Conservation (phyloP, 1,284 basidiomycete genomes). For the Fomes fomentarius region DNA sequence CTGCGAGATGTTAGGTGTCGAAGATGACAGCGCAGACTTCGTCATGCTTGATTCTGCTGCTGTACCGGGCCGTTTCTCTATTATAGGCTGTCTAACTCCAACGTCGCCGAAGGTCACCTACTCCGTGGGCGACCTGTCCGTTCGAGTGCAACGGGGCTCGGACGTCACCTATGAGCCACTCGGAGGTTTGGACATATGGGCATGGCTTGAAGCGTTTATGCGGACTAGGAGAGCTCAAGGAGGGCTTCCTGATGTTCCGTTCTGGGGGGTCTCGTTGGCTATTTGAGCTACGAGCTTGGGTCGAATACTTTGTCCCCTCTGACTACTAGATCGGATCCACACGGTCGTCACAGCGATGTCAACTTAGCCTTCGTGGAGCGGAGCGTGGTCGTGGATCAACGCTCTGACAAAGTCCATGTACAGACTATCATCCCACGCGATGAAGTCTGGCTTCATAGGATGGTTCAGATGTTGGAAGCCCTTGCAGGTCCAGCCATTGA, state of each 20-base stretch:
- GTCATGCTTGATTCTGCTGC: constrained; percentile 75
- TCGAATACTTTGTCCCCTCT: constrained; percentile 50
- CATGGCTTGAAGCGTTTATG: constrained; percentile 75
- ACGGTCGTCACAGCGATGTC: constrained; percentile 60
- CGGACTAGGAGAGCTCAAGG: constrained; percentile 44
- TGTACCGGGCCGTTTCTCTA: constrained; percentile 71
- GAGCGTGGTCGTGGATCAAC: constrained; percentile 68
- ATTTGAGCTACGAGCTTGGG: constrained; percentile 78
- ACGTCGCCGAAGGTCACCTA: constrained; percentile 62
- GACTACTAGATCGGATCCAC: constrained; percentile 30
- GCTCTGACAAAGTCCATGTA: constrained; percentile 51
- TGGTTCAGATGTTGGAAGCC: constrained; percentile 30
- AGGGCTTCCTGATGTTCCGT: constrained; percentile 60
- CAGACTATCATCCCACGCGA: constrained; percentile 69
- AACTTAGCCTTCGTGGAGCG: constrained; percentile 77
- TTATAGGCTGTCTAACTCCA: constrained; percentile 60
- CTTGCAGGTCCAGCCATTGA: background rate
- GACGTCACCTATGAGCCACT: constrained; percentile 34
- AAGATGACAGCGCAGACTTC: constrained; percentile 63
- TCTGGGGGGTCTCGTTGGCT: constrained; percentile 82
- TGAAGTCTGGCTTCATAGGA: constrained; percentile 56
- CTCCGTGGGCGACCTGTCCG: constrained; percentile 49
- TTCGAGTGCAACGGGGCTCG: constrained; percentile 41
- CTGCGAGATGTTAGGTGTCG: constrained; percentile 64
- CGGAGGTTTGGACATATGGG: constrained; percentile 59